A percentile compares a stretch with the other conserved stretches of the same genome.
These are phyloP conservation scores for Mortierella sp. DNA, from an alignment of 371 early-diverging fungal species.

Conservation along the genomic window DNA sequence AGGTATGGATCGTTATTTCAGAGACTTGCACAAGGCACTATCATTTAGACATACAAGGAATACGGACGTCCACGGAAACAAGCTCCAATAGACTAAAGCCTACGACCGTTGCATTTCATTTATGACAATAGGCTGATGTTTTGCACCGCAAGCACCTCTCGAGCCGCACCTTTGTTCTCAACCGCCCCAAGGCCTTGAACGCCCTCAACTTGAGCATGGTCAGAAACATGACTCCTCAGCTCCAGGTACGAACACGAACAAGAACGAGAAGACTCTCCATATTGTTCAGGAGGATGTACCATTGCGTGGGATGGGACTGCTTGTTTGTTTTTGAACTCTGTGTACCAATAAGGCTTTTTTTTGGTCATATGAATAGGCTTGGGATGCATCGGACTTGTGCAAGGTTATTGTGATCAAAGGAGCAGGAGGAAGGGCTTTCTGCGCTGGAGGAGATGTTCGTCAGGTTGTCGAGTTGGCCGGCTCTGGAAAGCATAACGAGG, in stretches of 20 bases:
- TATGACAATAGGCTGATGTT: constrained; percentile 64
- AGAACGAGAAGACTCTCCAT: background rate
- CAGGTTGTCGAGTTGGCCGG: constrained; percentile 51
- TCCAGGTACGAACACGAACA: constrained; percentile 67
- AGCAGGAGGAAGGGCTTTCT: constrained; percentile 88
- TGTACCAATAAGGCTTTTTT: background rate
- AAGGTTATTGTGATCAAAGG: constrained; percentile 91
- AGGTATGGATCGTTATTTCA: constrained; percentile 36
- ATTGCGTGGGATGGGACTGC: constrained; percentile 1
- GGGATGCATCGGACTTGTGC: constrained; percentile 91
- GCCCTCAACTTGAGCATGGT: constrained; percentile 94
- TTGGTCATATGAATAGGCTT: constrained; percentile 73
- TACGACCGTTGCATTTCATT: background rate
- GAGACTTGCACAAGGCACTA: background rate
- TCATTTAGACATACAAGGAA: background rate
- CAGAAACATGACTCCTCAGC: constrained; percentile 83
- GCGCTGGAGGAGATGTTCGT: constrained; percentile 98
- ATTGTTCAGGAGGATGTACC: background rate
- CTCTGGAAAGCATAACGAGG: constrained; percentile 60
- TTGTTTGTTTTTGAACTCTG: background rate
- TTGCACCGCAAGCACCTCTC: constrained; percentile 76
- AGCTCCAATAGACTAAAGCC: background rate
- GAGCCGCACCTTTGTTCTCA: constrained; percentile 88
- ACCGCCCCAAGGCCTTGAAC: constrained; percentile 91
- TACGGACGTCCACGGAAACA: background rate